Base-by-base conservation (phyloP, 371 early-diverging fungal species). In the Circinella umbellata region DNA sequence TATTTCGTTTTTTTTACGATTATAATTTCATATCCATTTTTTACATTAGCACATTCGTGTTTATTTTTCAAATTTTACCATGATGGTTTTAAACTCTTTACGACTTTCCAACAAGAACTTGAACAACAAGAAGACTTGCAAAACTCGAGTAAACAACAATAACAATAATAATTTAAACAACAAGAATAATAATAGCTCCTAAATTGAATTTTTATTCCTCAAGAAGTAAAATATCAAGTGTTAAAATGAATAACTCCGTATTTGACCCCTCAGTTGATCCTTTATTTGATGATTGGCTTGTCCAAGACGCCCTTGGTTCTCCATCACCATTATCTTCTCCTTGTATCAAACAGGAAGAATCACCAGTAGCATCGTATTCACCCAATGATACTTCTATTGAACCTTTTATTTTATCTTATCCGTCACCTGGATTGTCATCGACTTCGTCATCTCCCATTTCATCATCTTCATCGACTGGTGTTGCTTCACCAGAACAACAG, bases 261-360 rank as follows among this genome's bases (percentile, higher is more conserved):
- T 57, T 57, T 57, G 57, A 57, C 14, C 57, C 57, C 11, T 27
- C 64, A 36, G 61, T 65, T 60, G 68, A 68, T 34, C 68, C 68
- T 14, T 37, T 68, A 51, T 68, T 68, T 61, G 68, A 68, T 34
- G 68, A 68, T 34, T 68, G 68, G 68, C 63, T 68, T 39, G 68
- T 68, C 54, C 61, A 68, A 53, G 68, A 68, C 20, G 68, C 68
- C 42, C 38, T 68, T 18, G 68, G 35, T n/a, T 57, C 57, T 10
- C 57, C 57, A 47, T 61, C 38, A 14, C 57, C 57, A 61, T 61
- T 20, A 15, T 36, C 53, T 11, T 61, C 46, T 5, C 35, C 55
- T 20, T 27, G 20, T 11, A 60, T 38, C 18, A 35, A 42, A 55
- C 38, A 59, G 13, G 62, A 42, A 62, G 62, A 38, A 42, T 37